Percentiles rank a stretch among this genome's conserved stretches.
These are phyloP conservation scores for Zygosaccharomyces lentus DNA, from an alignment of 805 yeast genomes.

Conservation along the genomic window DNA sequence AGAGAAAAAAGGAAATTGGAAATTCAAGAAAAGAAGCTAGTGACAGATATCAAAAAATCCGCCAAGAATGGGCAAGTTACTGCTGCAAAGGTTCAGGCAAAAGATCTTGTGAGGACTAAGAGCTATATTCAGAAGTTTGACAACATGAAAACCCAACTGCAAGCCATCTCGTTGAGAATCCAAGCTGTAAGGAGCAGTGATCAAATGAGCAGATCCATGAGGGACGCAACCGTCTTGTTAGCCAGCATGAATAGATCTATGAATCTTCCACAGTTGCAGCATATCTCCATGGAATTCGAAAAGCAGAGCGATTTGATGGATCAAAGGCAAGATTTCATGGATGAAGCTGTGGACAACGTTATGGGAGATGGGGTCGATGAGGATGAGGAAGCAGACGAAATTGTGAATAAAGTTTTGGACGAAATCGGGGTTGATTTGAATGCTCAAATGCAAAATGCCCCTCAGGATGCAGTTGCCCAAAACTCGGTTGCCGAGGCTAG, in stretches of 20 bases:
- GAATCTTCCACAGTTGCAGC: constrained; percentile 85
- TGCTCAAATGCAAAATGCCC: constrained; percentile 44
- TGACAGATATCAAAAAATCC: constrained; percentile 80
- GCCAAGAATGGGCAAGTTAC: constrained; percentile 87
- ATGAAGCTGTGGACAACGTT: constrained; percentile 94
- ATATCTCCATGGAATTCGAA: constrained; percentile 93
- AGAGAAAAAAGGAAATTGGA: constrained; percentile 84
- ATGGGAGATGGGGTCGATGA: constrained; percentile 89
- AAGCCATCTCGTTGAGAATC: constrained; percentile 86
- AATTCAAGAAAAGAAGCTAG: constrained; percentile 84
- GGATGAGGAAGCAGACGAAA: constrained; percentile 86
- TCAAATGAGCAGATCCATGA: constrained; percentile 93
- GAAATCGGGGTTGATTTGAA: constrained; percentile 89
- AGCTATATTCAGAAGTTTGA: constrained; percentile 80
- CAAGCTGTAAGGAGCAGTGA: constrained; percentile 90
- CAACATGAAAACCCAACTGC: constrained; percentile 89
- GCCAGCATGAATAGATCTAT: constrained; percentile 84
- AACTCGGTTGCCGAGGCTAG: constrained; percentile 24
- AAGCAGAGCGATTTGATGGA: constrained; percentile 95
- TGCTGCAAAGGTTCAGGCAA: constrained; percentile 92
- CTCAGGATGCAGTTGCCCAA: constrained; percentile 33
- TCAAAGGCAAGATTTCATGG: constrained; percentile 98
- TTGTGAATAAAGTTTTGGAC: constrained; percentile 85
- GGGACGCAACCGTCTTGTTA: constrained; percentile 82
- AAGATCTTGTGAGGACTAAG: constrained; percentile 86